phyloP scores from a whole-genome alignment of 148 eudicot genomes.

The Amaranthus hypochondriacus region DNA sequence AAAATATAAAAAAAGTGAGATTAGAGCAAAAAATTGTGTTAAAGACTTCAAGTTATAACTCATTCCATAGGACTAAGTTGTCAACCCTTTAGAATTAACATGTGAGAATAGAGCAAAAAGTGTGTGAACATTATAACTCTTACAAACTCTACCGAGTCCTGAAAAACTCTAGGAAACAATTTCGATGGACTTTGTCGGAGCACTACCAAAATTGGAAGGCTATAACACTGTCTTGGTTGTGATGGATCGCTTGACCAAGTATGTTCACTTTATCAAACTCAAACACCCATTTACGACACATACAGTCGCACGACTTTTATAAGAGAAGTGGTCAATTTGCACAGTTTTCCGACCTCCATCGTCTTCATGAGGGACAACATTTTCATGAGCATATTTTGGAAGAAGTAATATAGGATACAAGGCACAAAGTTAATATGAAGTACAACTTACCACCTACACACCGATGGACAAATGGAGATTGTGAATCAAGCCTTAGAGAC shows the following conservation, averaged over 20 bases:
- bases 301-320: not conserved
- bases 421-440: not conserved
- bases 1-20: constrained; percentile 16
- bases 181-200: no score
- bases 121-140: not conserved
- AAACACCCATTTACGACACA: not conserved
- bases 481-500: not conserved
- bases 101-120: not conserved
- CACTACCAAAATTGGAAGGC: no score
- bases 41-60: not conserved
- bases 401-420: not conserved
- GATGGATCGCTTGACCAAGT: no score
- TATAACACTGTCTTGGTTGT: no score
- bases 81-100: not conserved
- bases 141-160: no score
- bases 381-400: not conserved
- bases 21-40: not conserved
- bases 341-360: not conserved
- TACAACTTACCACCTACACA: not conserved
- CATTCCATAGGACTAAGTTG: not conserved
- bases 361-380: not conserved
- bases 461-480: not conserved
- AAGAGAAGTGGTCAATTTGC: not conserved
- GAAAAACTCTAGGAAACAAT: no score
- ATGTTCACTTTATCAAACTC: no score